Evolutionary conservation across 768 basidiomycete species (phyloP), one percentile per base, ranked within the genome.

Genomic region (Cystobasidium ongulense): DNA sequence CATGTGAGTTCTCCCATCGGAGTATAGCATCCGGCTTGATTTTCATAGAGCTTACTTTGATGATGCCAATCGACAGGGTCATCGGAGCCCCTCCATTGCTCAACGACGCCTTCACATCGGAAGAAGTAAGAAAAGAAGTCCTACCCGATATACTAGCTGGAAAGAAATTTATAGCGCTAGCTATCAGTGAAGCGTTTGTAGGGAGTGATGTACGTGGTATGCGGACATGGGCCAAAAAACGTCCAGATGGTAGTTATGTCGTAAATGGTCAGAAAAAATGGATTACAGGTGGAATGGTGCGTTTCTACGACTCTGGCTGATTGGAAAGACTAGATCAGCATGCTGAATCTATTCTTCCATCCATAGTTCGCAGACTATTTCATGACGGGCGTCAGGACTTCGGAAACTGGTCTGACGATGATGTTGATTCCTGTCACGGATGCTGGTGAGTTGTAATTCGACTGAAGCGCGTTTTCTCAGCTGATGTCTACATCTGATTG

Each of bases 101-200:
- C 74, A 91, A 92, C 82, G 95, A 92, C 78, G 92, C 86, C 5
- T 86, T 88, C 1, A 57, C 36, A 0, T 59, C 21, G 15, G 5
- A 50, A 13, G 31, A 52, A 74, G 25, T 54, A 17, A 41, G 46
- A 33, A 38, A 33, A 41, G 63, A 86, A 79, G 85, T 93, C 64
- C 84, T 94, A 18, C 86, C 89, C 0, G 88, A 90, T 41, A 86
- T 90, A 78, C 15, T 83, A 90, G 53, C 54, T 59, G 77, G 75
- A 66, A 79, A 41, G 76, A 81, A 92, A 83, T 89, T 88, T 80
- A 91, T 96, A 74, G 89, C 87, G 72, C 82, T 95, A 36, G 92
- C 92, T 52, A 90, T 95, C 76, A 89, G 89, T 13, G 92, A 95
- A 81, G 91, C 92, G 1, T 89, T 89, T 72, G 91, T 91, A 11